These are phyloP conservation scores for Lasiodiplodia citricola DNA, from an alignment of 2,329 filamentous ascomycete genomes.

Conservation along the genomic window DNA sequence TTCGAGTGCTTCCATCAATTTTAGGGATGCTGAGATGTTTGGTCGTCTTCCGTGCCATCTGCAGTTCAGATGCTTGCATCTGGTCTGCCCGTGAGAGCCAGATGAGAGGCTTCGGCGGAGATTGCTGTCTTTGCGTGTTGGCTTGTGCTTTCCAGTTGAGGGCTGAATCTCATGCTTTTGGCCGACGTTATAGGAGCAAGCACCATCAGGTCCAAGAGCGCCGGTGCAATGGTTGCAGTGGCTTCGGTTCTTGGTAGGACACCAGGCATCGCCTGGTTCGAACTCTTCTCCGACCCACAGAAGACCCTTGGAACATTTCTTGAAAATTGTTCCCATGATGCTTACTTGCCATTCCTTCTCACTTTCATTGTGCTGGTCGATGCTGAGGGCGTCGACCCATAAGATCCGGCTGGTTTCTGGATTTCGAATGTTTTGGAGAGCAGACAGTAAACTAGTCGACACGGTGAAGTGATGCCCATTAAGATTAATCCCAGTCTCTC, in stretches of 20 bases:
- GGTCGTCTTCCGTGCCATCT: not conserved
- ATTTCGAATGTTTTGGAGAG: not conserved
- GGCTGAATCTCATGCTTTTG: not conserved
- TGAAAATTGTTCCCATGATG: not conserved
- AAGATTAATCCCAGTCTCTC: not conserved
- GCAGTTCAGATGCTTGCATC: not conserved
- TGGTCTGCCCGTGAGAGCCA: not conserved
- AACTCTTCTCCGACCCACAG: not conserved
- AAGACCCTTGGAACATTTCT: not conserved
- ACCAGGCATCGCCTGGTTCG: not conserved
- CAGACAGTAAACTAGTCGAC: not conserved
- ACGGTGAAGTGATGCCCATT: not conserved
- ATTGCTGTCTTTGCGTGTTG: not conserved
- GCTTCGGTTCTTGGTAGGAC: too few relatives aligned
- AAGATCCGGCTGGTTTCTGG: not conserved
- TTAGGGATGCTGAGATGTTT: not conserved
- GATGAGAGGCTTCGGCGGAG: not conserved
- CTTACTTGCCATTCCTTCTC: not conserved
- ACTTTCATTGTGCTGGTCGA: not conserved
- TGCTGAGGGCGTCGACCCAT: not conserved
- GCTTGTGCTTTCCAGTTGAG: too few relatives aligned
- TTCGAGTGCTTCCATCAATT: not conserved
- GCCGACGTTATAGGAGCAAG: not conserved
- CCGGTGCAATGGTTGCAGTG: not conserved
- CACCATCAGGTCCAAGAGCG: not conserved